Percentiles rank a stretch among this genome's conserved stretches.
These are phyloP conservation scores for Prinsepia uniflora DNA, from an alignment of 306 rosid species.

Conservation along the genomic window DNA sequence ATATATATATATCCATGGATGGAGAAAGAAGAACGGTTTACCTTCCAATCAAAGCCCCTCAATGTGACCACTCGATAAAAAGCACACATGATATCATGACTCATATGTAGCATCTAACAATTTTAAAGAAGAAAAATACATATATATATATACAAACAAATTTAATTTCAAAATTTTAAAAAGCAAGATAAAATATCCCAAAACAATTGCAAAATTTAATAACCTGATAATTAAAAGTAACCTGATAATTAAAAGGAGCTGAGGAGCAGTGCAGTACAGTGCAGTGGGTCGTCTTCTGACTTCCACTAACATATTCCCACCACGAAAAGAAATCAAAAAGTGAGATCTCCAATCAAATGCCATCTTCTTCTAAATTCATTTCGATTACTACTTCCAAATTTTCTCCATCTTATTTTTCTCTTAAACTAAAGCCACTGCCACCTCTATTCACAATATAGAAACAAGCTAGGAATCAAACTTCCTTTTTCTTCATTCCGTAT, in stretches of 20 bases:
- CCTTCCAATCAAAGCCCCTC: slow-evolving; percentile 69
- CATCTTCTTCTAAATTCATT: slow-evolving; percentile 43
- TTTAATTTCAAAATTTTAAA: slow-evolving; percentile 18
- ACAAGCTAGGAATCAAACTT: slow-evolving; percentile 40
- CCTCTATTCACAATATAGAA: slow-evolving; percentile 65
- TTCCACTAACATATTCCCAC: slow-evolving; percentile 96
- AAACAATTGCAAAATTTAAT: slow-evolving; percentile 6
- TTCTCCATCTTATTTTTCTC: slow-evolving; percentile 26
- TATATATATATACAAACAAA: background rate
- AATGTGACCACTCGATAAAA: slow-evolving; percentile 72
- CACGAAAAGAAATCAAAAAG: slow-evolving; percentile 66
- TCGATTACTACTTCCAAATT: slow-evolving; percentile 53
- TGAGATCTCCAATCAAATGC: slow-evolving; percentile 77
- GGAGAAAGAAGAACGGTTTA: slow-evolving; percentile 24
- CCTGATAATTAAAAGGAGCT: too few relatives aligned
- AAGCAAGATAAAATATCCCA: slow-evolving; percentile 4
- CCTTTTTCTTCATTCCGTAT: slow-evolving; percentile 28
- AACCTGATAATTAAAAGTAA: too few relatives aligned
- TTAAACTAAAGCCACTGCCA: slow-evolving; percentile 65
- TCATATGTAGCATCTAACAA: slow-evolving; percentile 36
- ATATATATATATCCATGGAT: slow-evolving; percentile 6
- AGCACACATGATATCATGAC: slow-evolving; percentile 71
- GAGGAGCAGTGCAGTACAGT: background rate
- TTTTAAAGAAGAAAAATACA: background rate
- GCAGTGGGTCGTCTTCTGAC: slow-evolving; percentile 76